Percentiles rank a stretch among this genome's conserved stretches.
Evolutionary conservation across 306 rosid genomes (phyloP).

Genomic region (Citrullus colocynthis): DNA sequence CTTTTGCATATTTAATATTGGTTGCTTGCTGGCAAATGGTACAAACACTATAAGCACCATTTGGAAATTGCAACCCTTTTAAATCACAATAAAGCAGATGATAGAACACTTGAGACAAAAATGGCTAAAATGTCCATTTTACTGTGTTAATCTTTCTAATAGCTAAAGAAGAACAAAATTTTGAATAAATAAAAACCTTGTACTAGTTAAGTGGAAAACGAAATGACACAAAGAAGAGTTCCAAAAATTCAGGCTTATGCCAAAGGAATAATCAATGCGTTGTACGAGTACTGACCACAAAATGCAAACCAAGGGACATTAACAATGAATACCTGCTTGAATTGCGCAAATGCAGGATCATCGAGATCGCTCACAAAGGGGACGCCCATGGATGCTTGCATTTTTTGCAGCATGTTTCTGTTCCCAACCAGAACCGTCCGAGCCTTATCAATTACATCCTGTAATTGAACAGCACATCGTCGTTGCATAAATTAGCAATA

Average conservation of each 20-base stretch:
- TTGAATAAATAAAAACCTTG: not conserved
- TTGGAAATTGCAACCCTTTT: constrained; percentile 47
- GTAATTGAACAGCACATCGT: constrained; percentile 5
- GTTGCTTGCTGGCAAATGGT: constrained; percentile 63
- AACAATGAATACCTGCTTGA: constrained; percentile 45
- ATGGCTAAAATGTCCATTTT: not conserved
- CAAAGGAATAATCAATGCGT: not conserved
- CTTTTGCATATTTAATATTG: constrained; percentile 18
- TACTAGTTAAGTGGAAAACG: not conserved
- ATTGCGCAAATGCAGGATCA: constrained; percentile 59
- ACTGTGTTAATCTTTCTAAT: not conserved
- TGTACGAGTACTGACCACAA: not conserved
- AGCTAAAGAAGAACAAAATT: not conserved
- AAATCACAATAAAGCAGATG: not conserved
- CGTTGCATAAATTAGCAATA: not conserved
- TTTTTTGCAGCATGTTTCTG: constrained; percentile 47
- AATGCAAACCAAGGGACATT: not conserved
- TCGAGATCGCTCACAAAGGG: constrained; percentile 19
- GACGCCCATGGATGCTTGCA: constrained; percentile 57
- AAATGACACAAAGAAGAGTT: not conserved
- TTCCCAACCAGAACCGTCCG: constrained; percentile 62
- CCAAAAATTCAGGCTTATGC: not conserved
- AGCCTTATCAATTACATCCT: constrained; percentile 89
- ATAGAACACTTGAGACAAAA: not conserved
- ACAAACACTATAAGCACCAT: constrained; percentile 29